Evolutionary conservation across 78 protist genomes (phyloP), one percentile per base, ranked within the genome.

Genomic region (Speleostelium caveatum): DNA sequence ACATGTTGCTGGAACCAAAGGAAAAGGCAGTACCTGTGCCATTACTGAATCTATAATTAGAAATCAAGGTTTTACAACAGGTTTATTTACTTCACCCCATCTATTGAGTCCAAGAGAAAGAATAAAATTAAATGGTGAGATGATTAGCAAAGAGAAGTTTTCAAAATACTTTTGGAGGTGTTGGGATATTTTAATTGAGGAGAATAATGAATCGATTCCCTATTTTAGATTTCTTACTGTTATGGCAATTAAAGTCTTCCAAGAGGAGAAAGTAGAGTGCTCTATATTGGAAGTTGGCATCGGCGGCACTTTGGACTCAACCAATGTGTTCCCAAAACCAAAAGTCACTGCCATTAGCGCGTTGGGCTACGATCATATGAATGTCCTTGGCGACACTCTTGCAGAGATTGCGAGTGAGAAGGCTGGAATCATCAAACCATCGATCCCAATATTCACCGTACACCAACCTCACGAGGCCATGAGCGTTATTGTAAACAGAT

Each of bases 1-100:
- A 35, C 98, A 96, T 79, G 94, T 96, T 51, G 98, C 98, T 53
- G 98, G 98, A 41, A 96, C 98, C 2, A 96, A 96, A 59, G 95
- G 91, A 8, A 97, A 97, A 55, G 98, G 98, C 3, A 86, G 97
- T 22, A 95, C 96, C 5, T 95, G 96, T 63, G 76, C 96, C 12
- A 53, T 94, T 8, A 45, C 67, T 17, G 97, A 96, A 42, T 33
- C 93, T 0, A 74, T 97, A 1, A 73, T 97, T 1, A 61, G 97
- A 74, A 24, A 59, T 4, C 77, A 63, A 30, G 97, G 97, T 26
- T 94, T 74, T 35, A 79, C 67, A 10, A 96, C 98, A 26, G 95
- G 95, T n/a, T 32, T 96, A 8, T 97, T 63, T 42, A 95, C 98
- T 30, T 95, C 97, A 24, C 98, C 98, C 0, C 98, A 97, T 61